Evolutionary conservation across 345 rosid genomes (phyloP), one percentile per base, ranked within the genome.

Genomic region (Gossypium ekmanianum): DNA sequence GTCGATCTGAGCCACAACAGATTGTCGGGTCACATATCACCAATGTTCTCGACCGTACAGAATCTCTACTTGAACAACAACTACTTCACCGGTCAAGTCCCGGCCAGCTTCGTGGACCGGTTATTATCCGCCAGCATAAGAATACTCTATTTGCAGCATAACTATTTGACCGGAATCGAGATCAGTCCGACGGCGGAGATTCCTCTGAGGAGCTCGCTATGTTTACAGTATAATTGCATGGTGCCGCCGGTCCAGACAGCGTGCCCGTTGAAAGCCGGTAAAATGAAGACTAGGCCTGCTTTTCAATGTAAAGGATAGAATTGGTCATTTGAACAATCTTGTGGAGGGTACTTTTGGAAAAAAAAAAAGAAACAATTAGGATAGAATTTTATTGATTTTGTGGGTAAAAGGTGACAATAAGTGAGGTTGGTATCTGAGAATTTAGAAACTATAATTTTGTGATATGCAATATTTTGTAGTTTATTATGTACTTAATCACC

Each of bases 141-240:
- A 78, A 84, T 85, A 61, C 72, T 93, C 13, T 95, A 95, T 78
- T 76, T 95, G 77, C 99, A 95, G 83, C 99, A 93, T 55, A 95
- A 95, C 63, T 95, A 85, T 76, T 78, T 95, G 78, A 95, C 99
- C 3, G 99, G 98, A 26, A 95, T 95, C 16, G 80, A 80, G 85
- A 93, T 95, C 11, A 89, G 83, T 66, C 99, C 98, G 73, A 78
- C 96, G 89, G 99, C 97, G 1, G 86, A 88, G 71, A 92, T 94
- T 62, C 98, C 97, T 24, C 14, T 84, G 74, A 93, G 94, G 65
- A 88, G 92, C 63, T 91, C 99, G 13, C 73, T 95, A 80, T 95
- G 99, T 81, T 77, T 92, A 45, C 97, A 93, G 82, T 95, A 91
- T 73, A 95, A 95, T 44, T 95, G 99, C 70, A 93, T 93, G 99